Conservation (phyloP, 176 grass and related monocot species). For the Dendrocalamus sinicus region DNA sequence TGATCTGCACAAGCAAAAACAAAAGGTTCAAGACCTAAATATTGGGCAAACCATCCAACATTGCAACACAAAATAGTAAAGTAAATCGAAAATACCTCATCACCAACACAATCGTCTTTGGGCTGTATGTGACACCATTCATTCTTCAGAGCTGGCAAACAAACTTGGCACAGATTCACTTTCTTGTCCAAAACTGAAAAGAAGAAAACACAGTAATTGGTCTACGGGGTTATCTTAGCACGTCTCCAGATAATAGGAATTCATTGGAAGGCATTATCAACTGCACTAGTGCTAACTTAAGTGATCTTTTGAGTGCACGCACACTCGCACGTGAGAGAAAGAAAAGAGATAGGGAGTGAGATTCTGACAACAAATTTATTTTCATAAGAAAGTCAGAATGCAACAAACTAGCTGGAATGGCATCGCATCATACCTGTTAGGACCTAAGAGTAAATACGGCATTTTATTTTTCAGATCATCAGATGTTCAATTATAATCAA, state of each 20-base stretch:
- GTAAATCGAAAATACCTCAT: conserved; percentile 60
- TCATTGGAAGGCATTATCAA: conserved; percentile 9
- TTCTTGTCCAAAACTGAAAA: conserved; percentile 59
- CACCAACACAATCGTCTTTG: conserved; percentile 41
- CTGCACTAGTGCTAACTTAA: background rate
- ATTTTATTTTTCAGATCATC: conserved; percentile 2
- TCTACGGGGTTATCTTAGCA: background rate
- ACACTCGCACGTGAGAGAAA: background rate
- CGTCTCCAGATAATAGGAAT: background rate
- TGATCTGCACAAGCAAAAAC: conserved; percentile 53
- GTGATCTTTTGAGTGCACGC: background rate
- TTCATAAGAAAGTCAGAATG: background rate
- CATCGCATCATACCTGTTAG: conserved; percentile 5
- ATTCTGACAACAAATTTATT: conserved; percentile 26
- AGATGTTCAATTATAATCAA: background rate
- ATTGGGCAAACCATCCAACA: background rate
- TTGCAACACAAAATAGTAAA: conserved; percentile 37
- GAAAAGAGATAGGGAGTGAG: background rate
- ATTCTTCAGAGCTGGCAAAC: conserved; percentile 69
- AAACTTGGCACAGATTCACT: conserved; percentile 63
- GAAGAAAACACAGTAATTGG: conserved; percentile 18
- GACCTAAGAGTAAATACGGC: conserved; percentile 13
- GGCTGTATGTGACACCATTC: conserved; percentile 63
- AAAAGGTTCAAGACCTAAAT: background rate
- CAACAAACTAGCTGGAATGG: conserved; percentile 14